Conservation (phyloP, 2,329 filamentous ascomycete genomes). For the Metarhizium sp. region DNA sequence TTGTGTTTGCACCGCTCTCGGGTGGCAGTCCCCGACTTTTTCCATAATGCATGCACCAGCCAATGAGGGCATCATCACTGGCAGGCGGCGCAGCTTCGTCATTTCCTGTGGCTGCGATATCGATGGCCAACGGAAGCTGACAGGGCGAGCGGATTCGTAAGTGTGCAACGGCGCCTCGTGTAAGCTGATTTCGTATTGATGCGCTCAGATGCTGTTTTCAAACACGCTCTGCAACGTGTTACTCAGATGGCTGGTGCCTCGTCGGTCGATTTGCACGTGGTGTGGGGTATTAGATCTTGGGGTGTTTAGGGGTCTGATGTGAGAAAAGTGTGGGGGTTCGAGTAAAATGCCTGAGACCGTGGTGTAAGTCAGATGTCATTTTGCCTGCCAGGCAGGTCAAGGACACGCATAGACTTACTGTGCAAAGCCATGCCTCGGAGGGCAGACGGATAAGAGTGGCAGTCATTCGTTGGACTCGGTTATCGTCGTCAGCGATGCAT, state of each 20-base stretch:
- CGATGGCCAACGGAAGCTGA: background rate
- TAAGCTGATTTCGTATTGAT: background rate
- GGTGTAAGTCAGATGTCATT: background rate
- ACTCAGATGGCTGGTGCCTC: background rate
- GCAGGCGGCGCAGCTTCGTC: background rate
- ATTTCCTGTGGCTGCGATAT: slow-evolving; percentile 1
- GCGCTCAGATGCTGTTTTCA: background rate
- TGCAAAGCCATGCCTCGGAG: background rate
- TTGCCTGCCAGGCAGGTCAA: background rate
- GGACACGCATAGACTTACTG: background rate
- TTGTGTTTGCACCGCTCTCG: background rate
- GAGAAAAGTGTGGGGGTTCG: background rate
- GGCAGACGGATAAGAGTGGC: background rate
- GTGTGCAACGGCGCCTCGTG: background rate
- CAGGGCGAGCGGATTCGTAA: background rate
- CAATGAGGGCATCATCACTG: background rate
- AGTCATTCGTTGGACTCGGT: slow-evolving; percentile 29
- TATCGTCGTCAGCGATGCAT: slow-evolving; percentile 44
- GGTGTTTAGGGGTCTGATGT: background rate
- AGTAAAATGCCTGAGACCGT: slow-evolving; percentile 1
- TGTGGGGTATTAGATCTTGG: background rate
- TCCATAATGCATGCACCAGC: background rate
- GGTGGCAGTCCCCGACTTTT: slow-evolving; percentile 1
- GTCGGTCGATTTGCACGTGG: background rate
- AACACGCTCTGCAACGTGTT: background rate